Evolutionary conservation across 441 rosid genomes (phyloP), one percentile per base, ranked within the genome.

Genomic region (Cnidoscolus chayamansa): DNA sequence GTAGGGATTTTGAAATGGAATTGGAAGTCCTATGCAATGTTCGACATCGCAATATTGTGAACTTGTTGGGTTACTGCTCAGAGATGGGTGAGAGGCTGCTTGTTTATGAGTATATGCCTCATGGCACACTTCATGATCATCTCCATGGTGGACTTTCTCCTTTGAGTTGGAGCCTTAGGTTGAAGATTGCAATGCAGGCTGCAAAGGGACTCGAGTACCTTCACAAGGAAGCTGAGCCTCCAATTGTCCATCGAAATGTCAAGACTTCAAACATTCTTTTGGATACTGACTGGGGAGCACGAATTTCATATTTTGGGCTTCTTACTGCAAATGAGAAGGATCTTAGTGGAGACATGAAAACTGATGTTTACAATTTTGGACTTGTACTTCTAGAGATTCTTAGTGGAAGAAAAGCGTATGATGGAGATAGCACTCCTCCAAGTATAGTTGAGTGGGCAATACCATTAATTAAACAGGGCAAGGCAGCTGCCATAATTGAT

Each of bases 171-270:
- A 86, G 82, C 81, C 72, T 83, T 10, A 95, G 98, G 30, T 59
- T 96, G 37, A 81, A 82, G 71, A 88, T 93, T 81, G 87, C 93
- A 30, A 87, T 96, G 83, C 97, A 88, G 83, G 96, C 93, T 75
- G 94, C 99, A 57, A 86, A 86, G 76, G 97, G 97, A 65, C 86
- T 96, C 17, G 96, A 90, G 89, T 95, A 92, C 80, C 90, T 94
- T 56, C 99, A 92, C 84, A 82, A 71, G 70, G 92, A 92, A 79
- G 85, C 82, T 31, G 81, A 79, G 11, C 95, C 92, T 10, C 85
- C 89, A 6, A 79, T 94, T 10, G 78, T 86, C 56, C 97, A 90
- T 68, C 85, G 90, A 0, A 84, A 89, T 73, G 84, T 94, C 70
- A 90, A 88, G 80, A 85, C 85, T 63, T 88, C 90, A 15, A 94